phyloP scores from a whole-genome alignment of 2,329 filamentous ascomycete species.

The Emergomyces pasteurianus region DNA sequence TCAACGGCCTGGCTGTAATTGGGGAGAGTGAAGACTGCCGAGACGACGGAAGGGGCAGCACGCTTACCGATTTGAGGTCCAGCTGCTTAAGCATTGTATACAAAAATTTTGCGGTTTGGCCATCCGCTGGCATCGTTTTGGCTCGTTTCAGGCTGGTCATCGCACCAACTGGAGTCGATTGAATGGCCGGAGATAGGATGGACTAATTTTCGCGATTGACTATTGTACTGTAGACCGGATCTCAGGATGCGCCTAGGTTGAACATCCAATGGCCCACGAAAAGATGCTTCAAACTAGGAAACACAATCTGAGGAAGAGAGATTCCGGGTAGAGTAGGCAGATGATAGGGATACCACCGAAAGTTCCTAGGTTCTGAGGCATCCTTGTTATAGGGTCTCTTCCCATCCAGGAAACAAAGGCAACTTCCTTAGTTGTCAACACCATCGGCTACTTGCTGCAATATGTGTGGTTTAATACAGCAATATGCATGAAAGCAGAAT shows the following conservation, averaged over 20 bases:
- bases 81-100: constrained; percentile 46
- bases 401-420: not conserved
- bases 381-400: not conserved
- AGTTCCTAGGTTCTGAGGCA: not conserved
- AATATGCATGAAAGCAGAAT: not conserved
- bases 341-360: not conserved
- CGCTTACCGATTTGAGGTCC: constrained; percentile 38
- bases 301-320: not conserved
- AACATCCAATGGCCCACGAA: not conserved
- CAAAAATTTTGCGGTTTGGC: constrained; percentile 40
- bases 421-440: not conserved
- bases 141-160: constrained; percentile 28
- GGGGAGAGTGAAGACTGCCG: constrained; percentile 2
- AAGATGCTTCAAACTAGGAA: not conserved
- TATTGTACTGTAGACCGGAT: not conserved
- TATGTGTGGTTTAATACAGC: not conserved
- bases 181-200: not conserved
- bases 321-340: no score
- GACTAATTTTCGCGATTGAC: not conserved
- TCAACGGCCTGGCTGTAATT: not conserved
- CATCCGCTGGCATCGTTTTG: constrained; percentile 38
- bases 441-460: not conserved
- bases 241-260: not conserved
- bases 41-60: not conserved
- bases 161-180: constrained; percentile 10